Conservation (phyloP, 23 red algal species). For the Cyanidium caldarium region DNA sequence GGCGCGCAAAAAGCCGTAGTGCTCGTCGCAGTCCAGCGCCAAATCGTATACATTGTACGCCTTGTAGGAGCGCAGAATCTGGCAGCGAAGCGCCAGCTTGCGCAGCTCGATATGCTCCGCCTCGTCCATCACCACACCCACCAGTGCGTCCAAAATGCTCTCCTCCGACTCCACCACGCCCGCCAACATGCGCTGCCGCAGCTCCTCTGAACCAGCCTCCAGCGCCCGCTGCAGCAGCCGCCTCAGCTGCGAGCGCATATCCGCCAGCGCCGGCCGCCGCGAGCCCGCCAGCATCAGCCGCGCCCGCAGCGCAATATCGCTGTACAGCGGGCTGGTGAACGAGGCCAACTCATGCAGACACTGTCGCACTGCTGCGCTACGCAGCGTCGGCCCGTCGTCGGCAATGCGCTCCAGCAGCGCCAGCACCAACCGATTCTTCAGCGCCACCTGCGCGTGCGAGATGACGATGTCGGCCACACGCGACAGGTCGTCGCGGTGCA, state of each 20-base stretch:
- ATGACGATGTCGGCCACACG: conserved; percentile 65
- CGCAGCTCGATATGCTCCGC: conserved; percentile 14
- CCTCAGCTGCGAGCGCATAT: conserved; percentile 21
- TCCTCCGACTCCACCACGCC: conserved; percentile 31
- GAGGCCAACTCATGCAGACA: conserved; percentile 58
- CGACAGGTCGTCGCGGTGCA: conserved; percentile 50
- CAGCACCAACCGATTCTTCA: conserved; percentile 53
- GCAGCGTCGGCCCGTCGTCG: not conserved
- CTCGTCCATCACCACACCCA: conserved; percentile 31
- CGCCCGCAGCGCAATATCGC: conserved; percentile 67
- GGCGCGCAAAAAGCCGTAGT: not conserved
- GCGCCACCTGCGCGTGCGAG: conserved; percentile 53
- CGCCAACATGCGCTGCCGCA: conserved; percentile 15
- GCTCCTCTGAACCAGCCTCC: conserved; percentile 11
- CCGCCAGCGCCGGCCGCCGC: conserved; percentile 34
- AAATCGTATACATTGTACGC: conserved; percentile 69
- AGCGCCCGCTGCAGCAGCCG: conserved; percentile 22
- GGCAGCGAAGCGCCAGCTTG: conserved; percentile 33
- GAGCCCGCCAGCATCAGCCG: conserved; percentile 61
- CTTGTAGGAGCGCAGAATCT: conserved; percentile 56
- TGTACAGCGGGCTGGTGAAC: conserved; percentile 50
- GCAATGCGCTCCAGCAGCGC: conserved; percentile 40
- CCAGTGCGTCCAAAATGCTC: conserved; percentile 57
- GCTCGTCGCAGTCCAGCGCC: not conserved
- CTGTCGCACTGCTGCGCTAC: conserved; percentile 24